Conservation (phyloP, 2,329 filamentous ascomycete species). For the Talaromyces albobiverticillius region DNA sequence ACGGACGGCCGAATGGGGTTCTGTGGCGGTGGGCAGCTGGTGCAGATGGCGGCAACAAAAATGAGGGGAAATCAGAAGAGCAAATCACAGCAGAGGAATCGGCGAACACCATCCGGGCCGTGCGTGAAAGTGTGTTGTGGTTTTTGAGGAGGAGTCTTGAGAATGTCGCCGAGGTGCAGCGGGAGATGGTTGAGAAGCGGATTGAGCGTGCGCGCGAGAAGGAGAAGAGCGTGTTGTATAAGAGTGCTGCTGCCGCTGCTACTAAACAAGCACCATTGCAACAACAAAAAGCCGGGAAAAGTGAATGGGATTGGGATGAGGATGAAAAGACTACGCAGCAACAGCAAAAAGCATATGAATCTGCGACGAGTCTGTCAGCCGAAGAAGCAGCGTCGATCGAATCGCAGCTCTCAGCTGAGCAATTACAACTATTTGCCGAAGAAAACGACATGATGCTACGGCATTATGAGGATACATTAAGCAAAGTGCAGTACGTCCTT, state of each 20-base stretch:
- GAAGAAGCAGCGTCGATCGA: constrained; percentile 42
- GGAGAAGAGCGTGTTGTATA: constrained; percentile 80
- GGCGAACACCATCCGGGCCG: constrained; percentile 63
- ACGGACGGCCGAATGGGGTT: constrained; percentile 49
- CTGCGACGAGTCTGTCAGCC: constrained; percentile 24
- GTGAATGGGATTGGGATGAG: constrained; percentile 24
- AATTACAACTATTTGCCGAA: constrained; percentile 88
- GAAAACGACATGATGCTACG: constrained; percentile 91
- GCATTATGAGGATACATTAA: constrained; percentile 89
- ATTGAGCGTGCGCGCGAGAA: constrained; percentile 83
- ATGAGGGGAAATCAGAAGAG: constrained; percentile 58
- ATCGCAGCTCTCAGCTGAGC: constrained; percentile 71
- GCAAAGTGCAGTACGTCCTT: constrained; percentile 78
- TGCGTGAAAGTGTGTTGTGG: constrained; percentile 81
- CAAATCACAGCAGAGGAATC: constrained; percentile 70
- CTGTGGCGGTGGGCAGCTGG: constrained; percentile 67
- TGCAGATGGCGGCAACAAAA: constrained; percentile 45
- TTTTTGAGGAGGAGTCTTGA: constrained; percentile 74
- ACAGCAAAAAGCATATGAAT: constrained; percentile 17
- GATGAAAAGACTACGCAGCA: neutral
- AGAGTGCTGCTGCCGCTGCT: constrained; percentile 37
- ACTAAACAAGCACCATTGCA: neutral
- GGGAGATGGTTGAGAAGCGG: constrained; percentile 88
- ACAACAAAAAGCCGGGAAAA: constrained; percentile 8
- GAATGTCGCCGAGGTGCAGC: constrained; percentile 72